Evolutionary conservation across 192 early-diverging fungal species (phyloP), one percentile per base, ranked within the genome.

Genomic region (Podila clonocystis): DNA sequence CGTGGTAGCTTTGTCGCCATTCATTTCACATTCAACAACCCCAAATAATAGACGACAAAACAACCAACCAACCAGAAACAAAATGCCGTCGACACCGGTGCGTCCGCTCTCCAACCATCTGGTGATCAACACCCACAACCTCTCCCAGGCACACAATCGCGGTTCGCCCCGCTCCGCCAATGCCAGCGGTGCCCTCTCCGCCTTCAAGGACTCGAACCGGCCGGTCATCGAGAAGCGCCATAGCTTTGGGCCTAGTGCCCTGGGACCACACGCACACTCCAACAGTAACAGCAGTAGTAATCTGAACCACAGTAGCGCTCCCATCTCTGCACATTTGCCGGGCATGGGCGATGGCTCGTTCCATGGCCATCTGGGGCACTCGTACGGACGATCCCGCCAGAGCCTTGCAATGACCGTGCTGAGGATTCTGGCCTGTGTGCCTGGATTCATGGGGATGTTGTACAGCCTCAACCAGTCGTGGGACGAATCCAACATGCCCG

Each of bases 61-160:
- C 13, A 61, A n/a, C 24, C 22, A 9, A 33, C 33, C 33, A 36
- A 36, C 34, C 34, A 36, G 8, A 28, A 28, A 45, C 19, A 79
- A 20, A 50, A 80, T 80, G 77, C 71, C 70, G 5, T 73, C 77
- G n/a, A 69, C 77, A 34, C 77, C 77, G 3, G 62, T 72, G 26
- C 65, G 68, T 26, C 77, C 77, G 7, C 70, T 80, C 55, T 63
- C 77, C 33, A 80, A 72, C 22, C 76, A 79, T 50, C 65, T 79
- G 29, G 69, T 79, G 59, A 79, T 79, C 58, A 79, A 72, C 71
- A 80, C 77, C 62, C 77, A 80, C 30, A 80, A 80, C 31, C 71
- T 80, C 41, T 80, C 77, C 19, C 77, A 80, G 66, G 77, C 77
- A 4, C 77, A 80, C 34, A 80, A 80, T 49, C 66, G 77, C 48